Conservation (phyloP, 805 yeast species). For the Saccharomycopsis sp. region DNA sequence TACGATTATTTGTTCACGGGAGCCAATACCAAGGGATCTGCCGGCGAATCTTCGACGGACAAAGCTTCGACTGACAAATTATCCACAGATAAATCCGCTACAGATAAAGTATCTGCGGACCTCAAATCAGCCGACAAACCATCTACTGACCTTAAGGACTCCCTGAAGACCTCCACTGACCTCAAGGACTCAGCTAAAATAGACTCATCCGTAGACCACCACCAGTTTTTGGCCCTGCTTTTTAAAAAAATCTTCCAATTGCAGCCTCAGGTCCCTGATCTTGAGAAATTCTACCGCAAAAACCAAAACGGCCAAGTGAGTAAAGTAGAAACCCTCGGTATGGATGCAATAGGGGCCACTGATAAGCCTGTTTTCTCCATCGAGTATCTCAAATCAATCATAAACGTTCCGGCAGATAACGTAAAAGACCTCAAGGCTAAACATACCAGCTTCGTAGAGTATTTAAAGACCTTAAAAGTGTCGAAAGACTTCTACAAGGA, state of each 20-base stretch:
- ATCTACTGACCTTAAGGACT: neutral
- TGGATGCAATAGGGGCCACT: conserved; percentile 6
- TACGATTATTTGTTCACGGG: conserved; percentile 16
- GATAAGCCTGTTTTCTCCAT: conserved; percentile 8
- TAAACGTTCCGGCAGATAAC: neutral
- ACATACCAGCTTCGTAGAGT: conserved; percentile 6
- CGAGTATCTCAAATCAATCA: conserved; percentile 7
- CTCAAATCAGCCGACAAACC: too few species aligned
- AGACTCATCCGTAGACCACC: conserved; percentile 2
- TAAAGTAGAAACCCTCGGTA: conserved; percentile 12
- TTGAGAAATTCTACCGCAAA: conserved; percentile 4
- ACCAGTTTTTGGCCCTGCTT: conserved; percentile 6
- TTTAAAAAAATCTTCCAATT: conserved; percentile 12
- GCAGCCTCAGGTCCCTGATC: conserved; percentile 11
- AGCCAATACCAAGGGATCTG: neutral
- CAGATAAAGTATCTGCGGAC: neutral
- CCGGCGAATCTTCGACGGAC: neutral
- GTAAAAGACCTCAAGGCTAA: conserved; percentile 9
- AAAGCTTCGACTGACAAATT: neutral
- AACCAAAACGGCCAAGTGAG: conserved; percentile 3
- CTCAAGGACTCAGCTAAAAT: neutral
- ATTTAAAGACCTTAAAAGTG: conserved; percentile 8
- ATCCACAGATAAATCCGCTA: neutral
- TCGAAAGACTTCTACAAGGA: conserved; percentile 9
- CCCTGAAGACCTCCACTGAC: neutral